Evolutionary conservation across 495 filamentous ascomycete species (phyloP).

Genomic region (Letharia columbiana): DNA sequence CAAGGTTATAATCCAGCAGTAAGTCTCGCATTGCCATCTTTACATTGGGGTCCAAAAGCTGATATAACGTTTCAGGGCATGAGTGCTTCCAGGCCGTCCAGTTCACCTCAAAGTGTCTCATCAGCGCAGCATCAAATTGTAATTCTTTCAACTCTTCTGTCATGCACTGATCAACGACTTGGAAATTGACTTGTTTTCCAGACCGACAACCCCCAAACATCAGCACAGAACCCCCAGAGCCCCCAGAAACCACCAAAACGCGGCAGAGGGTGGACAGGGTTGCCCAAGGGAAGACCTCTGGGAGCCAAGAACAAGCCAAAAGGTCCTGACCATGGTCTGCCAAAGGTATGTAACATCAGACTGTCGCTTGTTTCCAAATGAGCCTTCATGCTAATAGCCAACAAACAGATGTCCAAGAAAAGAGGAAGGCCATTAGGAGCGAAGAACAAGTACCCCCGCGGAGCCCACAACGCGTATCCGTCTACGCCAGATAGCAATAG

Average conservation of each 20-base stretch:
- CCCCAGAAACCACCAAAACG: neutral
- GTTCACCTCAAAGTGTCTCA: neutral
- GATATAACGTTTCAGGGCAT: neutral
- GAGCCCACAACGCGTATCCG: neutral
- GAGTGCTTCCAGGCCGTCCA: neutral
- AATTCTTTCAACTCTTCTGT: neutral
- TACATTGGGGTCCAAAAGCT: neutral
- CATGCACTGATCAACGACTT: neutral
- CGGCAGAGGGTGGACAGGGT: neutral
- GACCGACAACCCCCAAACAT: neutral
- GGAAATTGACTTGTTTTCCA: neutral
- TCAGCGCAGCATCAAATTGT: neutral
- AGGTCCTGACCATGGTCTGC: neutral
- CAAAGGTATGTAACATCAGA: neutral
- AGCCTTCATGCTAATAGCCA: neutral
- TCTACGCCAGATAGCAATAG: neutral
- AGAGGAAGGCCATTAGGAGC: neutral
- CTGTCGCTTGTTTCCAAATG: neutral
- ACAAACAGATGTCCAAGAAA: neutral
- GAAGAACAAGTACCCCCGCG: neutral
- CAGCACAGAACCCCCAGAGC: neutral
- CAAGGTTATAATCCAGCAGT: neutral
- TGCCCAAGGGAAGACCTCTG: conserved; percentile 3
- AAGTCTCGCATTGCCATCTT: neutral
- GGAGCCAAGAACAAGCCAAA: conserved; percentile 14